Base-by-base conservation (phyloP, 1,139 yeast species). In the Blastobotrys apis region DNA sequence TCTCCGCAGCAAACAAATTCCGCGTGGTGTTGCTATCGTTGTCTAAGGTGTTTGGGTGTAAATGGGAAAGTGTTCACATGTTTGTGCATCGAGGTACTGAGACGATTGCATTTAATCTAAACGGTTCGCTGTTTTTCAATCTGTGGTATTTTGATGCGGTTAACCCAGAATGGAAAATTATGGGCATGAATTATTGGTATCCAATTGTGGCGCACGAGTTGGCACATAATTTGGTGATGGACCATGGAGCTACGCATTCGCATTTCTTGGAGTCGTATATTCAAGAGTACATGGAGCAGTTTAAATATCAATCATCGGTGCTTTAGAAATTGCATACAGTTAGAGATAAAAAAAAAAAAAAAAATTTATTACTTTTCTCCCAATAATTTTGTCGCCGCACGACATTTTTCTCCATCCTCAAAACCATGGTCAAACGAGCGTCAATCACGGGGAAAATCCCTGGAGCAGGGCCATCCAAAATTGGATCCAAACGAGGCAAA, bases 161-260 rank as follows among this genome's bases (percentile, higher is more conserved):
- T 35, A 27, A 44, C 39, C 39, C 47, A 3, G 22, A 52, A 23
- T 41, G 45, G 22, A 39, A 53, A 19, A 17, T 32, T 21, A 41
- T 47, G 15, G 53, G 63, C 10, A 41, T 62, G 38, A 63, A 64
- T 44, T 68, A 55, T 50, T 68, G 72, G 70, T 68, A 55, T 43
- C 64, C 70, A 1, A 60, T 67, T 5, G 53, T 65, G 46, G 71
- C 72, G 1, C 73, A 68, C 43, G 73, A 68, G 47, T 50, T 68
- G 41, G 72, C 73, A 2, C 73, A 68, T 51, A 69, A 68, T 46
- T 42, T 68, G 33, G 65, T 55, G 4, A 17, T 52, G 1, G 53
- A 59, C 12, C 73, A 68, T 47, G 71, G 71, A 5, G 57, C 60
- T n/a, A 51, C 54, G 33, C 73, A 69, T 48, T 61, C 69, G 5